These are phyloP conservation scores for Trametes meyenii DNA, from an alignment of 768 basidiomycete species.

Conservation along the genomic window DNA sequence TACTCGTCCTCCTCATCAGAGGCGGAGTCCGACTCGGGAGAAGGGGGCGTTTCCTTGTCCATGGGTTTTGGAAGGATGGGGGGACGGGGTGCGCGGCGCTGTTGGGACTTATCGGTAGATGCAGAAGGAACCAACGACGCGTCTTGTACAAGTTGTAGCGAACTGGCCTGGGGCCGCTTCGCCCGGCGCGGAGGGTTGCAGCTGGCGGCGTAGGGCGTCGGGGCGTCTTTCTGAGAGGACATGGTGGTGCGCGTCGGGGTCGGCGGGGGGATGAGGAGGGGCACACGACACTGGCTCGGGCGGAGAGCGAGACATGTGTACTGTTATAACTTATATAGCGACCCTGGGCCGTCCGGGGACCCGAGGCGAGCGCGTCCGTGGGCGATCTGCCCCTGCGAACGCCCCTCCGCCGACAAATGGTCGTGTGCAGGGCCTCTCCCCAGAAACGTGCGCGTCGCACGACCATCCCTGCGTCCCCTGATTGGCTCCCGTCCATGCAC, in stretches of 20 bases:
- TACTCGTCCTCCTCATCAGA: conserved; percentile 38
- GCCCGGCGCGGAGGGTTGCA: conserved; percentile 51
- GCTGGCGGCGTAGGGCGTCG: conserved; percentile 36
- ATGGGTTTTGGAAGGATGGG: conserved; percentile 29
- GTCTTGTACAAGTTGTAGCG: conserved; percentile 10
- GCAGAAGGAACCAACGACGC: conserved; percentile 3
- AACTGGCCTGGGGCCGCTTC: conserved; percentile 42
- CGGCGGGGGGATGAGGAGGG: conserved; percentile 5
- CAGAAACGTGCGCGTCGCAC: conserved; percentile 34
- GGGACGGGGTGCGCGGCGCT: conserved; percentile 20
- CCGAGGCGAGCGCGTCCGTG: conserved; percentile 7
- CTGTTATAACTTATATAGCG: conserved; percentile 13
- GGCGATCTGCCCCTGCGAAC: conserved; percentile 12
- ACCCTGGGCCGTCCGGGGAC: conserved; percentile 1
- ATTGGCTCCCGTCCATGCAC: conserved; percentile 33
- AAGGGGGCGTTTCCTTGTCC: conserved; percentile 20
- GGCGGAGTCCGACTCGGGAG: conserved; percentile 29
- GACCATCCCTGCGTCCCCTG: conserved; percentile 27
- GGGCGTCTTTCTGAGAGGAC: conserved; percentile 24
- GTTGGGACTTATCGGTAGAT: conserved; percentile 2
- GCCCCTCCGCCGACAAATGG: conserved; percentile 26
- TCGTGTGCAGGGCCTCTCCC: conserved; percentile 32
- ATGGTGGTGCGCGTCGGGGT: conserved; percentile 7
- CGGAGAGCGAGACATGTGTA: conserved; percentile 4
- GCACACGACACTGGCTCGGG: conserved; percentile 21